These are phyloP conservation scores for Entomortierella beljakovae DNA, from an alignment of 192 early-diverging fungal species.

Conservation along the genomic window DNA sequence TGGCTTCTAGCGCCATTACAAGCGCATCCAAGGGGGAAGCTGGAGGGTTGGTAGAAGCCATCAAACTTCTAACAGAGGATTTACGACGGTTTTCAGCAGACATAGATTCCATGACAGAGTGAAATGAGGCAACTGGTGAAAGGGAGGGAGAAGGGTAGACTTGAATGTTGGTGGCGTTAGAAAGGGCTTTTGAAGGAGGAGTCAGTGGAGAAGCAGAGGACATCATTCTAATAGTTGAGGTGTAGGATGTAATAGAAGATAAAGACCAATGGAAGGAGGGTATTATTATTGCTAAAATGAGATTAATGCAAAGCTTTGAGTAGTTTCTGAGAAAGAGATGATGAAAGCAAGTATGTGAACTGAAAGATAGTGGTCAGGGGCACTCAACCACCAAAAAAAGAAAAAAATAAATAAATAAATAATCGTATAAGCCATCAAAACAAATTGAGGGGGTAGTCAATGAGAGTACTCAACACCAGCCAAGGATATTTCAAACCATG, in stretches of 20 bases:
- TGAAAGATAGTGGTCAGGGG: too few relatives aligned
- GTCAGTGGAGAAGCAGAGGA: background rate
- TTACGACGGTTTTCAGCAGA: conserved; percentile 3
- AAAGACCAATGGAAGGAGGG: background rate
- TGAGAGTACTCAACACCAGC: too few relatives aligned
- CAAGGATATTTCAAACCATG: too few relatives aligned
- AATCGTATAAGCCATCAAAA: background rate
- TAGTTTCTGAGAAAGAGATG: background rate
- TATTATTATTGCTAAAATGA: background rate
- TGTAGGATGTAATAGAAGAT: background rate
- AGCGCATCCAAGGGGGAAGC: conserved; percentile 53
- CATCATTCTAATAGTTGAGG: background rate
- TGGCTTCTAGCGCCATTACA: conserved; percentile 53
- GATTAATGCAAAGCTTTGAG: background rate
- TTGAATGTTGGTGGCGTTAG: conserved; percentile 1
- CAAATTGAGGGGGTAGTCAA: too few relatives aligned
- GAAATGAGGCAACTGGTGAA: conserved; percentile 17
- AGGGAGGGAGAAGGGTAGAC: conserved; percentile 48
- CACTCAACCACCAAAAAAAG: too few relatives aligned
- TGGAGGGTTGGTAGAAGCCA: conserved; percentile 22
- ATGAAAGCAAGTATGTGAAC: background rate
- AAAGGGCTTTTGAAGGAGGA: conserved; percentile 11
- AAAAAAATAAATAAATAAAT: background rate
- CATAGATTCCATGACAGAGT: background rate
- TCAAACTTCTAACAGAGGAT: conserved; percentile 24